Percentiles rank a stretch among this genome's conserved stretches.
phyloP scores from a whole-genome alignment of 2,329 filamentous ascomycete genomes.

The Hortaea werneckii region DNA sequence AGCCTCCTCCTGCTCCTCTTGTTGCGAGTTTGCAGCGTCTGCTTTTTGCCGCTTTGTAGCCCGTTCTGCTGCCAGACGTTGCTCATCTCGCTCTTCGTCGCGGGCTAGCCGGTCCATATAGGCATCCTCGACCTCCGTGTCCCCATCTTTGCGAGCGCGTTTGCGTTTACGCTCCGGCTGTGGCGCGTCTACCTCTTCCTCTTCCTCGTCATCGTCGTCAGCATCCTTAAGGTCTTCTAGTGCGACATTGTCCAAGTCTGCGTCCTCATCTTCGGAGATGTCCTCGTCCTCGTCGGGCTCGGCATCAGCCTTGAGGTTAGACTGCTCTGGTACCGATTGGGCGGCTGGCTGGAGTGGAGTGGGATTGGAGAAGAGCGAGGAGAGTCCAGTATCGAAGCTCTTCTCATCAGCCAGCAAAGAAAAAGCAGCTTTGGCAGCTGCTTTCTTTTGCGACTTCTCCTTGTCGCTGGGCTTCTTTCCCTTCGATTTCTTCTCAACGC shows the following conservation, averaged over 20 bases:
- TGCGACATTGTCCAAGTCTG: conserved; percentile 4
- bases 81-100: conserved; percentile 30
- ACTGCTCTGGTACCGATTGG: conserved; percentile 1
- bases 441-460: conserved; percentile 11
- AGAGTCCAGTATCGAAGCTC: conserved; percentile 33
- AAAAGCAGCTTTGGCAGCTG: conserved; percentile 8
- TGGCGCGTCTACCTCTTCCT: conserved; percentile 6
- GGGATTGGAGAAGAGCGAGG: conserved; percentile 32
- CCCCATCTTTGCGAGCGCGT: conserved; percentile 39
- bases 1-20: conserved; percentile 11
- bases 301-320: not conserved
- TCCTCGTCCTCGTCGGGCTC: not conserved
- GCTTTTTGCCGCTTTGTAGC: conserved; percentile 21
- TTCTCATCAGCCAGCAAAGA: conserved; percentile 25
- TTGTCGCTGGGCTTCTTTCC: not conserved
- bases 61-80: conserved; percentile 17
- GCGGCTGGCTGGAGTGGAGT: not conserved
- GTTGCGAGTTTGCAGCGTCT: not conserved
- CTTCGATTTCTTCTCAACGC: conserved; percentile 9
- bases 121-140: conserved; percentile 58
- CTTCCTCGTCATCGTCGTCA: conserved; percentile 7
- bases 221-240: conserved; percentile 15
- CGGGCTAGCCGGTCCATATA: conserved; percentile 56
- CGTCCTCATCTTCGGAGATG: conserved; percentile 1
- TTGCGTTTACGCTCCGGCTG: conserved; percentile 37